Evolutionary conservation across 2,329 filamentous ascomycete species (phyloP).

Genomic region (Colletotrichum navitas): DNA sequence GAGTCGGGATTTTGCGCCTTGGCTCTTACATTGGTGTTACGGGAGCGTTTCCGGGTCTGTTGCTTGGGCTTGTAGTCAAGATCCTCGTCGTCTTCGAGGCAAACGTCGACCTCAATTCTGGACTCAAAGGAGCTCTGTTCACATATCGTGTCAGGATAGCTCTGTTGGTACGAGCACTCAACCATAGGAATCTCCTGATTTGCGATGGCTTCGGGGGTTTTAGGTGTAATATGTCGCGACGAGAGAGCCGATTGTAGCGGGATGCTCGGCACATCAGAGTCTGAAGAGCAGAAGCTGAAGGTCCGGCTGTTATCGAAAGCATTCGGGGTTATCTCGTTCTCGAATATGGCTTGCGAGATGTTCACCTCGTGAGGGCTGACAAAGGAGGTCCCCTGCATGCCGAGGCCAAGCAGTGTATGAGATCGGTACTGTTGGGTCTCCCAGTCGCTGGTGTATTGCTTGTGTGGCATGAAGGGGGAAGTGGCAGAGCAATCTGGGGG

Average conservation of each 20-base stretch:
- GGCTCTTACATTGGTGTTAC: conserved; percentile 20
- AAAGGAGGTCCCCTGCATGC: conserved; percentile 16
- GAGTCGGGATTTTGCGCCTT: conserved; percentile 2
- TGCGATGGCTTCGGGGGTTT: conserved; percentile 20
- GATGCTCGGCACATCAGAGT: conserved; percentile 20
- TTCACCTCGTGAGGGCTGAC: conserved; percentile 42
- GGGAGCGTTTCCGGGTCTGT: conserved; percentile 35
- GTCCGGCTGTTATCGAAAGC: conserved; percentile 5
- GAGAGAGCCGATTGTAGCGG: conserved; percentile 21
- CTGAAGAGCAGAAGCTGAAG: conserved; percentile 33
- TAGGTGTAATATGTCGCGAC: conserved; percentile 29
- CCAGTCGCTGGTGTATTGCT: conserved; percentile 29
- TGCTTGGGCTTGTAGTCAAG: conserved; percentile 36
- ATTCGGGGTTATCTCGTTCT: conserved; percentile 18
- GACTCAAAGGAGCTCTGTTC: conserved; percentile 43
- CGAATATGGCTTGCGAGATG: conserved; percentile 34
- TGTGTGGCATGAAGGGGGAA: conserved; percentile 48
- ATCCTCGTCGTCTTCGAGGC: conserved; percentile 26
- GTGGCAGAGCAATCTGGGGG: conserved; percentile 52
- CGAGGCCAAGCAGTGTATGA: conserved; percentile 27
- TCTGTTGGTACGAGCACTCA: not conserved
- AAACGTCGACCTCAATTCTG: conserved; percentile 4
- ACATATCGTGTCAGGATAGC: conserved; percentile 37
- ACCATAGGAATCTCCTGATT: conserved; percentile 29
- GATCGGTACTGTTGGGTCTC: conserved; percentile 15